Percentiles rank a stretch among this genome's conserved stretches.
Evolutionary conservation across 2,329 filamentous ascomycete species (phyloP).

Genomic region (Cercospora sesami): DNA sequence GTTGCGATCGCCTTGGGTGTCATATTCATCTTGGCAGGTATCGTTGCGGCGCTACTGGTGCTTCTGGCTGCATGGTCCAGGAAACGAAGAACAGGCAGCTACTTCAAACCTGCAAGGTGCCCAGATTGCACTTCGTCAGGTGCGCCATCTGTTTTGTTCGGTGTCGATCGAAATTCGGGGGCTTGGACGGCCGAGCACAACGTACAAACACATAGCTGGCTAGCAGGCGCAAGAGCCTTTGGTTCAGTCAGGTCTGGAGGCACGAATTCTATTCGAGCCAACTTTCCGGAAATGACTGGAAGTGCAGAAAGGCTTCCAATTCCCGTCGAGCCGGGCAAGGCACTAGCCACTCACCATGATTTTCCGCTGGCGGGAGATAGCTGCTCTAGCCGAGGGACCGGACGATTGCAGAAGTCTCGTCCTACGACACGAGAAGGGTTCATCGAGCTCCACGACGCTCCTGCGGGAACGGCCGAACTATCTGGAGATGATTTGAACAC

Average conservation of each 20-base stretch:
- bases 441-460: background rate
- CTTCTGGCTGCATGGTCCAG: slow-evolving; percentile 12
- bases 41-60: background rate
- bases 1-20: slow-evolving; percentile 14
- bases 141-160: slow-evolving; percentile 1
- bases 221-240: background rate
- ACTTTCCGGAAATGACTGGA: slow-evolving; percentile 9
- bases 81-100: slow-evolving; percentile 12
- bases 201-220: slow-evolving; percentile 8
- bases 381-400: slow-evolving; percentile 6
- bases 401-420: slow-evolving; percentile 15
- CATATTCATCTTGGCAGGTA: slow-evolving; percentile 9
- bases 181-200: slow-evolving; percentile 10
- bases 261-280: slow-evolving; percentile 1
- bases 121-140: slow-evolving; percentile 10
- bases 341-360: background rate
- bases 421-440: slow-evolving; percentile 6
- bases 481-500: slow-evolving; percentile 12
- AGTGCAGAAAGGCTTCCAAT: slow-evolving; percentile 15
- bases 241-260: background rate
- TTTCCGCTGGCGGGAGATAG: background rate
- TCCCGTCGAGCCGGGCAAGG: background rate
- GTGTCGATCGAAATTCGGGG: background rate
- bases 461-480: background rate
- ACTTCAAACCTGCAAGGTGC: slow-evolving; percentile 17